A percentile compares a stretch with the other conserved stretches of the same genome.
These are phyloP conservation scores for Trichoderma polysporum DNA, from an alignment of 2,329 filamentous ascomycete species.

Conservation along the genomic window DNA sequence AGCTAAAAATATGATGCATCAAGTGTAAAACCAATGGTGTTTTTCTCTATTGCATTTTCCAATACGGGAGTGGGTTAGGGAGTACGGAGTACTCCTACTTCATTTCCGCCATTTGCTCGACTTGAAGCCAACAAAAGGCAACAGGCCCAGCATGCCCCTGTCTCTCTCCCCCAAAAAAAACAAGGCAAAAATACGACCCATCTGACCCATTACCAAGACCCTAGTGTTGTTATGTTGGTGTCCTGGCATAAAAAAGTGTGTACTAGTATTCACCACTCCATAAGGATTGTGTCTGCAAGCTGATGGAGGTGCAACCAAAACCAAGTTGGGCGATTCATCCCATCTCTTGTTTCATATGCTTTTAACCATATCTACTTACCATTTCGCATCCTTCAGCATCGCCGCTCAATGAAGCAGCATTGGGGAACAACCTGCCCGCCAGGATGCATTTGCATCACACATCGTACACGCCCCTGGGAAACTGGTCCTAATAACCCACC, in stretches of 20 bases:
- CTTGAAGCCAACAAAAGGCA: neutral
- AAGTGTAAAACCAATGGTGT: neutral
- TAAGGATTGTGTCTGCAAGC: neutral
- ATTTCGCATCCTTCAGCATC: constrained; percentile 1
- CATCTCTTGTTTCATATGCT: neutral
- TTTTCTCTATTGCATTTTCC: neutral
- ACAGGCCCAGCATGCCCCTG: neutral
- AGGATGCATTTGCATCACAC: neutral
- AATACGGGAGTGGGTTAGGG: neutral
- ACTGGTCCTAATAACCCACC: neutral
- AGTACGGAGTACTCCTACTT: neutral
- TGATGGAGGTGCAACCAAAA: neutral
- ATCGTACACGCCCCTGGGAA: too few species aligned
- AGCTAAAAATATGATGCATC: neutral
- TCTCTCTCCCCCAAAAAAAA: neutral
- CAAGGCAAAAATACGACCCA: neutral
- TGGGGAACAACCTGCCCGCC: neutral
- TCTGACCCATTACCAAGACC: neutral
- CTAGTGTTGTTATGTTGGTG: neutral
- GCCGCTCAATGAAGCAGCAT: neutral
- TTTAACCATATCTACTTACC: neutral
- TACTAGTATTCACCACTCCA: too few species aligned
- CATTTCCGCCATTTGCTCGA: neutral
- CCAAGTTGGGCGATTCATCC: neutral
- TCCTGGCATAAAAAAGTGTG: neutral